Percentiles rank a stretch among this genome's conserved stretches.
Evolutionary conservation across 805 yeast genomes (phyloP).

Genomic region (Ogataea pilisensis): DNA sequence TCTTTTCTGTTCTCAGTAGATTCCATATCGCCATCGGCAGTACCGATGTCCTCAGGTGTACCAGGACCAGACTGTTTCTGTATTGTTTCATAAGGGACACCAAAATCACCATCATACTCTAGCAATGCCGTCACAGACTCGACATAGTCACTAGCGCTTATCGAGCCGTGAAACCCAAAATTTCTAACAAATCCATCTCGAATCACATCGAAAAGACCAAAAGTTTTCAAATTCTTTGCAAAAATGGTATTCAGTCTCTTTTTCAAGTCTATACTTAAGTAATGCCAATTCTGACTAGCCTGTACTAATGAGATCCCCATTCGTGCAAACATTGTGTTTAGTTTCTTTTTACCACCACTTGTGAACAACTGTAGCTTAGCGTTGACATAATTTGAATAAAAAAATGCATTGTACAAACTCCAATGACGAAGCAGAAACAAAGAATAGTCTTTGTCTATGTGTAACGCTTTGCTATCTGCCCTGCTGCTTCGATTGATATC

Average conservation of each 20-base stretch:
- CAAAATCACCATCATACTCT: slow-evolving; percentile 53
- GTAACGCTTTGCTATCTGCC: slow-evolving; percentile 38
- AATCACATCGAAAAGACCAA: slow-evolving; percentile 78
- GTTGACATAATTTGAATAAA: slow-evolving; percentile 86
- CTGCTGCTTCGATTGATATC: slow-evolving; percentile 25
- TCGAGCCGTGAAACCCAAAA: slow-evolving; percentile 81
- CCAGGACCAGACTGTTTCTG: slow-evolving; percentile 11
- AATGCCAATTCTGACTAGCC: slow-evolving; percentile 92
- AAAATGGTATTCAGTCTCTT: slow-evolving; percentile 67
- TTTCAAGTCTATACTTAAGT: slow-evolving; percentile 78
- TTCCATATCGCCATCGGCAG: slow-evolving; percentile 19
- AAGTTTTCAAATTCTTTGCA: slow-evolving; percentile 62
- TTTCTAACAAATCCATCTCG: slow-evolving; percentile 84
- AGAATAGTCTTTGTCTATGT: slow-evolving; percentile 78
- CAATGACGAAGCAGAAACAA: slow-evolving; percentile 86
- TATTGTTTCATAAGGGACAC: slow-evolving; percentile 11
- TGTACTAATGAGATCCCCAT: slow-evolving; percentile 90
- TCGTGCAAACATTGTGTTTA: slow-evolving; percentile 89
- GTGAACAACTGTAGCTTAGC: slow-evolving; percentile 86
- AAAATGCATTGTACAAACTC: slow-evolving; percentile 86
- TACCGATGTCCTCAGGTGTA: slow-evolving; percentile 23
- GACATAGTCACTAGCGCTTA: slow-evolving; percentile 90
- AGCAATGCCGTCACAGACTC: slow-evolving; percentile 83
- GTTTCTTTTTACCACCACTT: slow-evolving; percentile 80
- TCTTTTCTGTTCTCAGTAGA: slow-evolving; percentile 28